A percentile compares a stretch with the other conserved stretches of the same genome.
phyloP scores from a whole-genome alignment of 495 filamentous ascomycete genomes.

The Rostrohypoxylon terebratum region DNA sequence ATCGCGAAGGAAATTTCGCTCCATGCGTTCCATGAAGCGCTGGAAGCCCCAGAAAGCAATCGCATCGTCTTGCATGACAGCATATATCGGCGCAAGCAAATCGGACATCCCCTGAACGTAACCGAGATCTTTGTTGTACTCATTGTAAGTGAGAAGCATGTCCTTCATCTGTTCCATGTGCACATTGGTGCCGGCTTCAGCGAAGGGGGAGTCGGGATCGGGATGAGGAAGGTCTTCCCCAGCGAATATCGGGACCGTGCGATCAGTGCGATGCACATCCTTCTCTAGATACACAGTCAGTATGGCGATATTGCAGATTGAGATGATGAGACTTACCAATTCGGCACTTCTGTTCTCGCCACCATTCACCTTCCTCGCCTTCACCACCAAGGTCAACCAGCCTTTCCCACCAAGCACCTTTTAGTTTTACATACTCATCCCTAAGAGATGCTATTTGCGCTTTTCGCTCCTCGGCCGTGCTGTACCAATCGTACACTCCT shows the following conservation, averaged over 20 bases:
- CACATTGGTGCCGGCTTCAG: slow-evolving; percentile 90
- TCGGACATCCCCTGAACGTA: slow-evolving; percentile 99
- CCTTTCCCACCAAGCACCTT: slow-evolving; percentile 95
- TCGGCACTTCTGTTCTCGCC: slow-evolving; percentile 91
- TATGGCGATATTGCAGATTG: slow-evolving; percentile 10
- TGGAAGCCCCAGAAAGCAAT: slow-evolving; percentile 98
- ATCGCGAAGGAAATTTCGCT: slow-evolving; percentile 95
- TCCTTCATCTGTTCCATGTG: slow-evolving; percentile 99
- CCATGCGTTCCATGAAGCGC: slow-evolving; percentile 96
- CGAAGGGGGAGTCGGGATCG: slow-evolving; percentile 95
- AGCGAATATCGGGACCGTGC: slow-evolving; percentile 89
- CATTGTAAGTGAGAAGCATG: slow-evolving; percentile 98
- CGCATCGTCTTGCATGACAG: slow-evolving; percentile 96
- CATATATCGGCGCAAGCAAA: slow-evolving; percentile 94
- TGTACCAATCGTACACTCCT: slow-evolving; percentile 92
- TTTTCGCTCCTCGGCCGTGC: slow-evolving; percentile 80
- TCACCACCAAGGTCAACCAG: slow-evolving; percentile 84
- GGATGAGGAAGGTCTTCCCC: slow-evolving; percentile 99
- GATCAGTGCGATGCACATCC: slow-evolving; percentile 96
- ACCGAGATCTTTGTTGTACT: slow-evolving; percentile 91
- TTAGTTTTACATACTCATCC: slow-evolving; percentile 93
- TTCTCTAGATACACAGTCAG: slow-evolving; percentile 76
- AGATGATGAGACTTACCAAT: slow-evolving; percentile 75
- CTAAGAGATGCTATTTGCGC: slow-evolving; percentile 84
- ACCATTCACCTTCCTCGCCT: slow-evolving; percentile 86